Evolutionary conservation across 139 green algal species (phyloP).

Genomic region (Ulvella scutata): DNA sequence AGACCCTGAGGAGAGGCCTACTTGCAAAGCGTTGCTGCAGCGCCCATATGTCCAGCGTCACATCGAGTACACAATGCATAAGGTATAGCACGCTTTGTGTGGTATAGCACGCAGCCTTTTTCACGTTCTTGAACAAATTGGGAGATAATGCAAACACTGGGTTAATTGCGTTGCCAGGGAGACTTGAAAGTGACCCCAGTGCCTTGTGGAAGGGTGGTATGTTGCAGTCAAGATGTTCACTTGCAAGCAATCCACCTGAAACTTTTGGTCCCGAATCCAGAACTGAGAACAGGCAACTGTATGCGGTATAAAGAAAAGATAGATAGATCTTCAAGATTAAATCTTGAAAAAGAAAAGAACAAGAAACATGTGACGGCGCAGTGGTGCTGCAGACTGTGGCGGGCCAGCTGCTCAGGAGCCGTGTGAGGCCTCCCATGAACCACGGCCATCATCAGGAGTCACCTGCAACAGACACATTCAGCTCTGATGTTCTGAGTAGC

Average conservation of each 20-base stretch:
- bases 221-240: background rate
- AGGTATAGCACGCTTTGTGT: background rate
- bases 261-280: background rate
- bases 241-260: background rate
- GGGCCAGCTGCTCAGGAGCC: background rate
- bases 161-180: background rate
- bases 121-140: background rate
- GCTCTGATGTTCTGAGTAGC: background rate
- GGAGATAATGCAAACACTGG: background rate
- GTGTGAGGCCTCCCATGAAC: background rate
- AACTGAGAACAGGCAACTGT: background rate
- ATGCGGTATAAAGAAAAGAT: background rate
- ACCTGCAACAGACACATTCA: background rate
- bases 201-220: background rate
- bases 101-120: background rate
- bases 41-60: background rate
- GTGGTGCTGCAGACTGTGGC: background rate
- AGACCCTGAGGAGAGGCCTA: conserved; percentile 20
- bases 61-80: background rate
- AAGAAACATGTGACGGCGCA: background rate
- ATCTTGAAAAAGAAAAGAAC: background rate
- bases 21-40: background rate
- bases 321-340: background rate
- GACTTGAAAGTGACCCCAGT: background rate
- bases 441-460: background rate